These are phyloP conservation scores for Fonsecaea monophora DNA, from an alignment of 2,329 filamentous ascomycete species.

Conservation along the genomic window DNA sequence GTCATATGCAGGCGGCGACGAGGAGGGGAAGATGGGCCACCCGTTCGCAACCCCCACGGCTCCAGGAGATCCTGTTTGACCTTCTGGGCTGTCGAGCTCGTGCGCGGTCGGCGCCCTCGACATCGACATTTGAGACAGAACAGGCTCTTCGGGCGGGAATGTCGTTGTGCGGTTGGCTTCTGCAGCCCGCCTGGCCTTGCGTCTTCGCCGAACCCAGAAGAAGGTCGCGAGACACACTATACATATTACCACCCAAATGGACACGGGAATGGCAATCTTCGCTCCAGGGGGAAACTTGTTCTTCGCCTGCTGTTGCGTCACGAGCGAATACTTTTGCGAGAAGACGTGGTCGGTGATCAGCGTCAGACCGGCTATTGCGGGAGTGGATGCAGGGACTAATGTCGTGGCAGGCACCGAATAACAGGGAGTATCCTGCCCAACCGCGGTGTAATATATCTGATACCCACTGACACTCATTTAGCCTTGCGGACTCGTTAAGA, in stretches of 20 bases:
- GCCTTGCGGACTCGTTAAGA: not conserved
- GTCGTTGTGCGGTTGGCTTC: slow-evolving; percentile 29
- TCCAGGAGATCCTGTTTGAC: slow-evolving; percentile 21
- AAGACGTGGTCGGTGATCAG: slow-evolving; percentile 41
- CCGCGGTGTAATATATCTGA: slow-evolving; percentile 39
- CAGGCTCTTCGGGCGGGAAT: slow-evolving; percentile 38
- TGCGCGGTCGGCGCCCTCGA: slow-evolving; percentile 31
- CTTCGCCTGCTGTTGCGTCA: slow-evolving; percentile 1
- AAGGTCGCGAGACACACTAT: slow-evolving; percentile 19
- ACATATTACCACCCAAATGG: slow-evolving; percentile 30
- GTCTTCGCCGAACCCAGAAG: slow-evolving; percentile 24
- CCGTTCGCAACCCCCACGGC: slow-evolving; percentile 9
- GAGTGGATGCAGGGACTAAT: slow-evolving; percentile 37
- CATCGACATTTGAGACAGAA: slow-evolving; percentile 24
- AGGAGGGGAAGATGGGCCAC: slow-evolving; percentile 29
- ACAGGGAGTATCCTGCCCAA: slow-evolving; percentile 40
- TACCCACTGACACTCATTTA: slow-evolving; percentile 37
- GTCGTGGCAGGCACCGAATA: slow-evolving; percentile 35
- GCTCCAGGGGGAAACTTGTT: slow-evolving; percentile 32
- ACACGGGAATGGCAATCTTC: slow-evolving; percentile 36
- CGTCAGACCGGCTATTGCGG: slow-evolving; percentile 34
- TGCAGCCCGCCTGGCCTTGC: slow-evolving; percentile 29
- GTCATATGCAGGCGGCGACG: slow-evolving; percentile 39
- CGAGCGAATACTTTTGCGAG: slow-evolving; percentile 35
- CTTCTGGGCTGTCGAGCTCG: slow-evolving; percentile 37